Evolutionary conservation across 2,329 filamentous ascomycete species (phyloP), one percentile per base, ranked within the genome.

Genomic region (Cladophialophora immunda): DNA sequence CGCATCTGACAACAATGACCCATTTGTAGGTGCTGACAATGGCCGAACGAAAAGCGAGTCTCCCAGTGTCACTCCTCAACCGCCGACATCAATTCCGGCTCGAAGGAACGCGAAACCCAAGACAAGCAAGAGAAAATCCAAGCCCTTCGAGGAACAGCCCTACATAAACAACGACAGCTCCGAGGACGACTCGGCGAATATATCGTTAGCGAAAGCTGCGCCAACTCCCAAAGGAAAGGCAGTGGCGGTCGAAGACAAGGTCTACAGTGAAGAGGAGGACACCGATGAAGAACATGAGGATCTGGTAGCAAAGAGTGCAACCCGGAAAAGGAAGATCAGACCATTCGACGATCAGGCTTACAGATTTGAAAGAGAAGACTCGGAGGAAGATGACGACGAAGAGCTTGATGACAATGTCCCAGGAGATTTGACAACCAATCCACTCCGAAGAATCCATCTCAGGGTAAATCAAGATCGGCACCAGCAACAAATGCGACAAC

Each of bases 381-480:
- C n/a, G 6, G 52, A 55, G 19, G 27, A 55, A 15, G 52, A 55
- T 27, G 52, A 55, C 7, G 52, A 32, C 52, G 52, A 55, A 25
- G 45, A 50, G 4, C 45, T 50, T n/a, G 45, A 50, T 13, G 45
- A 50, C 13, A 15, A 50, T 25, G 45, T 50, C 45, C 45, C 45
- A 3, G 45, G 45, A 25, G 45, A 50, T 27, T 13, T 50, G 22
- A 19, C 45, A 15, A 8, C 22, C 45, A 50, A 50, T 15, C 22
- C 8, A 13, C 19, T 19, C 45, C 19, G 4, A 50, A 25, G 45
- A 25, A 27, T 50, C 22, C 19, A 25, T 50, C 45, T 50, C 45
- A 50, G 4, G 27, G 19, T 50, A 19, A 25, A 8, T 27, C 19
- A 4, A 15, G 45, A 50, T 3, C 8, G 6, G 4, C 45, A 50